Base-by-base conservation (phyloP, 2,329 filamentous ascomycete genomes). In the Incumbomyces delicatus region DNA sequence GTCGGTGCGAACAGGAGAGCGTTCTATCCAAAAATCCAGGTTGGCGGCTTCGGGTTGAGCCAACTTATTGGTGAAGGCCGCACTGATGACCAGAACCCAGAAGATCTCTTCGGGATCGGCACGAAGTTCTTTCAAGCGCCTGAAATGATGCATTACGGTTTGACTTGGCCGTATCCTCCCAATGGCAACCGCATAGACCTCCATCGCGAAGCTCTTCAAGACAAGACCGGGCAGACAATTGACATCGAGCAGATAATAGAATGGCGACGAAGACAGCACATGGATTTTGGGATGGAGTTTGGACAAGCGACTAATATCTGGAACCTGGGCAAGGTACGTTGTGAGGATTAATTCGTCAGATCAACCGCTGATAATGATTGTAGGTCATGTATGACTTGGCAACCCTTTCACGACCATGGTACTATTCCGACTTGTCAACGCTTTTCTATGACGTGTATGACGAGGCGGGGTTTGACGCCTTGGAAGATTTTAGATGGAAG, bases 11-110 rank as follows among this genome's bases (percentile, higher is more conserved):
- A 33, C 12, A 39, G 41, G 20, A 30, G 41, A 12, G 18, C 39
- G 3, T n/a, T 27, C 27, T 46, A 45, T 46, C 49, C 49, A 3
- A 29, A 37, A 7, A 41, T 44, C 17, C 49, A 51, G 30, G 13
- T 51, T 12, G 45, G 22, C n/a, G 49, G 49, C 36, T 51, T 51
- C 36, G 49, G 49, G 3, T 4, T 42, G 2, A 33, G 40, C 18
- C 22, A 46, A 17, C 20, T 43, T 14, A 11, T 34, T 13, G 31
- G 29, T 16, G 17, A 27, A n/a, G 29, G 7, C 16, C 10, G 40
- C 10, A 50, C 44, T 4, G 14, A 32, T 33, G n/a, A 17, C 3
- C 14, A 34, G 14, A 30, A 43, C 20, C 40, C 40, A 3, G 22
- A 32, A 17, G 17, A 12, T 8, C 20, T 33, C 27, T 43, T 27